Base-by-base conservation (phyloP, 2,329 filamentous ascomycete genomes). In the Diaporthe eres region DNA sequence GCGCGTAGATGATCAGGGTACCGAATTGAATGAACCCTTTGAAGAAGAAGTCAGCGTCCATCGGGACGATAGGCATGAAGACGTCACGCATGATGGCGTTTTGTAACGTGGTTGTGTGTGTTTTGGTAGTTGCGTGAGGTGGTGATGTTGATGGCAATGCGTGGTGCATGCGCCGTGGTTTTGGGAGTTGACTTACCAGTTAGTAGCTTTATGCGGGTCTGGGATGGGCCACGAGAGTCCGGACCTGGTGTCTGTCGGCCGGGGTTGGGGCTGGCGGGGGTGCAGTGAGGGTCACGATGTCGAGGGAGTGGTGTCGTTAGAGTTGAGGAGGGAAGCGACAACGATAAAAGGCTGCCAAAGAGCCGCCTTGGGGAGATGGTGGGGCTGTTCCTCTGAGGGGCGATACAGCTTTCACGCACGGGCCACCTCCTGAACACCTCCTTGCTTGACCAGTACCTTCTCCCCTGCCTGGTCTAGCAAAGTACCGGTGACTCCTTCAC, bases 321-420 rank as follows among this genome's bases (percentile, higher is more conserved):
- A 12, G 51, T 67, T 47, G 37, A 2, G 47, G 63, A 44, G 72
- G 49, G 42, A 44, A 44, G 42, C 12, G 28, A 25, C 58, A 28
- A 37, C 51, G 74, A 65, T 73, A 65, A 72, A 63, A 73, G 61
- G 67, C 58, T 70, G 76, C 70, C 22, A 53, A 53, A 71, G 47
- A 44, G 55, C 44, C 65, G 75, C 75, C 65, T 55, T 51, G 22
- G 75, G 44, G 53, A 70, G 61, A 67, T 77, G 74, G 78, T 73
- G 77, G 77, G 74, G 42, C 71, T 71, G 42, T 74, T 61, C 44
- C 49, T 74, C 74, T 74, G 55, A 70, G 60, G 74, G 75, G 71
- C 49, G 49, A 39, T 19, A 10, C 47, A 22, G 42, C 58, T 37
- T 6, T 10, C 68, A 72, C 60, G 72, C 75, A 74, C 67, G 71